Base-by-base conservation (phyloP, 352 stramenopile species). In the Phytophthora boehmeriae region DNA sequence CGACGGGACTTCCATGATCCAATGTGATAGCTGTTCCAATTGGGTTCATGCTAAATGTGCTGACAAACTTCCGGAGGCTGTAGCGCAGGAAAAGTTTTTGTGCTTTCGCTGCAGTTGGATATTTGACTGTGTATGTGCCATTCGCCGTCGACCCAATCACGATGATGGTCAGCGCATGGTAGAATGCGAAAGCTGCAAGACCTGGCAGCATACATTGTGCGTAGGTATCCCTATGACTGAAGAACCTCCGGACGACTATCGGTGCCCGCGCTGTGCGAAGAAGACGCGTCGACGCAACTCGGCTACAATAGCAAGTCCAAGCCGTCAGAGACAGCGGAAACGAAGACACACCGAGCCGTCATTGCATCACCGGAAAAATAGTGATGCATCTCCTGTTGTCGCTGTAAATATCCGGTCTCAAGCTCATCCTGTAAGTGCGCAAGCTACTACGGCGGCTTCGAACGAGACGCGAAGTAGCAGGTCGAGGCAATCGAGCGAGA, bases 151-250 rank as follows among this genome's bases (percentile, higher is more conserved):
- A 48, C 73, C 70, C 28, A 92, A 93, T 47, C 85, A 88, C 44
- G 81, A 93, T 41, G 85, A 93, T 51, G 70, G 74, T 8, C 62
- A 69, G 20, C 78, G 73, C 22, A 93, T 93, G 85, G 72, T 93
- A 10, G 74, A 92, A 54, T 93, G 84, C 36, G 81, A 87, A 20
- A 73, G 53, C 25, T 93, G 84, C 54, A 70, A 83, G 39, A 86
- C 72, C 5, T 95, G 86, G 86, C 78, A 91, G 46, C 86, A 95
- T 46, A 91, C 84, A 0, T 35, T 63, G 23, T 95, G 86, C 46
- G 80, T 76, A 3, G 71, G 74, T 0, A 80, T 93, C n/a, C 66
- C 68, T 1, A 76, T 89, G 43, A 71, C 59, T 0, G 66, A 75
- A 30, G 73, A 87, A 6, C 64, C 80, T 19, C 73, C 82, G 8